Evolutionary conservation across 2,329 filamentous ascomycete species (phyloP).

Genomic region (Botryotinia globosa): DNA sequence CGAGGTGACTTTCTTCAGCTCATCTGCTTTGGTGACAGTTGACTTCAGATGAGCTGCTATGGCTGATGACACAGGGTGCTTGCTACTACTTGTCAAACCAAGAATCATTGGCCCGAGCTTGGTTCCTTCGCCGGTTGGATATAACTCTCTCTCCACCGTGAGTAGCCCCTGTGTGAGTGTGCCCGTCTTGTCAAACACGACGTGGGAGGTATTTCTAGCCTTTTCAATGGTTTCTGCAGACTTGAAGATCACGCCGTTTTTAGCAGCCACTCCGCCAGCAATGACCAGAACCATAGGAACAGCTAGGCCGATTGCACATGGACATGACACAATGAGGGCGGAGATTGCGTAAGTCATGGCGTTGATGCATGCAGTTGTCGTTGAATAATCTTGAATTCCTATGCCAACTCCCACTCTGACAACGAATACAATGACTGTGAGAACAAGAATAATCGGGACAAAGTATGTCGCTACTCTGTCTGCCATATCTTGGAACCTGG

Average conservation of each 20-base stretch:
- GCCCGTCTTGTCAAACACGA: slow-evolving; percentile 80
- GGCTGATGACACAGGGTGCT: slow-evolving; percentile 31
- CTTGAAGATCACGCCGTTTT: slow-evolving; percentile 67
- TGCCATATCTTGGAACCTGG: slow-evolving; percentile 64
- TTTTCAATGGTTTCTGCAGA: slow-evolving; percentile 61
- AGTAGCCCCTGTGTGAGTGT: slow-evolving; percentile 64
- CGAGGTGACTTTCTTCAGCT: slow-evolving; percentile 15
- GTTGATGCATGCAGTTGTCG: slow-evolving; percentile 51
- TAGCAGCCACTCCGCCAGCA: slow-evolving; percentile 63
- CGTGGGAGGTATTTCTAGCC: slow-evolving; percentile 58
- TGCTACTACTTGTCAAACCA: slow-evolving; percentile 36
- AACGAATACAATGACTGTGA: slow-evolving; percentile 60
- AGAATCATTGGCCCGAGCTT: slow-evolving; percentile 36
- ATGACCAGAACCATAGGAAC: slow-evolving; percentile 77
- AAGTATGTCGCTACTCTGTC: slow-evolving; percentile 67
- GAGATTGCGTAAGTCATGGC: slow-evolving; percentile 72
- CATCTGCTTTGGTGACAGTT: slow-evolving; percentile 29
- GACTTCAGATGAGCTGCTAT: slow-evolving; percentile 39
- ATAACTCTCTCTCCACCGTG: slow-evolving; percentile 42
- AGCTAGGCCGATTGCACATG: slow-evolving; percentile 68
- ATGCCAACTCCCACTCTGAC: slow-evolving; percentile 64
- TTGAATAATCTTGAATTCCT: slow-evolving; percentile 40
- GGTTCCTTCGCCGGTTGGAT: slow-evolving; percentile 35
- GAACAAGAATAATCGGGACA: slow-evolving; percentile 59
- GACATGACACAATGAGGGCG: slow-evolving; percentile 68